Conservation (phyloP, 2,329 filamentous ascomycete species). For the Phialophora verrucosa region DNA sequence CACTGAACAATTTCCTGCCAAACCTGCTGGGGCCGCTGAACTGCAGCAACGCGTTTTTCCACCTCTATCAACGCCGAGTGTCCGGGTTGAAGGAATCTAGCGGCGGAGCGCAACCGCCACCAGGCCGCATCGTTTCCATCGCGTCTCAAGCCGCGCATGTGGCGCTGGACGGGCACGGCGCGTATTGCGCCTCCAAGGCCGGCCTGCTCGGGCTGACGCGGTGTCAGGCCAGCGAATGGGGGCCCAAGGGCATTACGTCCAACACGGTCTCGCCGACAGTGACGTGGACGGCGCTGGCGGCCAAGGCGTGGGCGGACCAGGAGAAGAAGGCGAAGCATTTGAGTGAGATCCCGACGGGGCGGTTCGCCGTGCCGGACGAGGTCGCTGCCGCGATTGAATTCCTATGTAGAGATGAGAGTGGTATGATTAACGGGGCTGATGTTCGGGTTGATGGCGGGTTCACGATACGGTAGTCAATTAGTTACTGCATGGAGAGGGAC, state of each 20-base stretch:
- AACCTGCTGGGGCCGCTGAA: slow-evolving; percentile 55
- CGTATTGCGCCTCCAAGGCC: slow-evolving; percentile 57
- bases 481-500: not conserved
- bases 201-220: slow-evolving; percentile 53
- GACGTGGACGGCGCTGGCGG: slow-evolving; percentile 54
- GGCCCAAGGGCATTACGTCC: slow-evolving; percentile 51
- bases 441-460: slow-evolving; percentile 50
- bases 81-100: not conserved
- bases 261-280: slow-evolving; percentile 56
- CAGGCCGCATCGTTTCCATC: slow-evolving; percentile 55
- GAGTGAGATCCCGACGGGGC: slow-evolving; percentile 48
- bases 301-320: slow-evolving; percentile 50
- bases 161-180: slow-evolving; percentile 53
- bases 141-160: slow-evolving; percentile 56
- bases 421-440: slow-evolving; percentile 51
- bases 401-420: slow-evolving; percentile 50
- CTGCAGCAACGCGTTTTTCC: slow-evolving; percentile 54
- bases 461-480: slow-evolving; percentile 41
- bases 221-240: slow-evolving; percentile 57
- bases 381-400: slow-evolving; percentile 49
- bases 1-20: slow-evolving; percentile 51
- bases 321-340: slow-evolving; percentile 47
- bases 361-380: slow-evolving; percentile 49
- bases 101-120: slow-evolving; percentile 36
- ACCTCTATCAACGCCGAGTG: slow-evolving; percentile 44